Base-by-base conservation (phyloP, 257 asterid species). In the Rehmannia glutinosa region DNA sequence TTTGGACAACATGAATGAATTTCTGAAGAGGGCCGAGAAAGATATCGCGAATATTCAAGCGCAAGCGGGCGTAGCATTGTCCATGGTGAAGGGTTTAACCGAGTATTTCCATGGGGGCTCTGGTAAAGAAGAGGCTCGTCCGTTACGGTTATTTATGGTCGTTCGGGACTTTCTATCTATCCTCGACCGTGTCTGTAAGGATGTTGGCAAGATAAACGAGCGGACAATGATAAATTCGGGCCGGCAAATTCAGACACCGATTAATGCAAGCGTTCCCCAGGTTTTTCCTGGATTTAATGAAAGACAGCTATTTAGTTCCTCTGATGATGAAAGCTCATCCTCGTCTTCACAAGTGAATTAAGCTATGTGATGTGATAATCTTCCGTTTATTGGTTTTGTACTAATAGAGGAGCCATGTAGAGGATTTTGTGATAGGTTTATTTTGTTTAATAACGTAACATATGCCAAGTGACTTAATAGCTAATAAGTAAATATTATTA, bases 91-190 rank as follows among this genome's bases (percentile, higher is more conserved):
- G 71, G 87, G 87, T 23, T 69, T 91, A 55, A 86, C 93, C 0
- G 95, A 82, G 61, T 88, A 83, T 73, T 88, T 91, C 83, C 90
- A 88, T 62, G 97, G 97, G 1, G 81, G 77, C 76, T 84, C 87
- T 4, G 81, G 84, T 6, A 88, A 70, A 78, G 96, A 86, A 74
- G 97, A 86, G 72, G 86, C 97, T 75, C 92, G 52, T 41, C 88
- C 84, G 0, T 66, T 88, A 16, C 74, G 89, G 47, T 62, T 91
- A 35, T 91, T 88, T 73, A 70, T 77, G 82, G 86, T 91, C 2
- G 95, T 88, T n/a, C 70, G 84, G 59, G 97, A 89, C 61, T 89
- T 89, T 58, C 78, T 89, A 49, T 62, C 77, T 8, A 77, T 73
- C 46, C 91, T 89, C n/a, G 96, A 89, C 52, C 90, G 75, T 32